A percentile compares a stretch with the other conserved stretches of the same genome.
Evolutionary conservation across 768 basidiomycete genomes (phyloP).

Genomic region (Gymnopilus junonius): DNA sequence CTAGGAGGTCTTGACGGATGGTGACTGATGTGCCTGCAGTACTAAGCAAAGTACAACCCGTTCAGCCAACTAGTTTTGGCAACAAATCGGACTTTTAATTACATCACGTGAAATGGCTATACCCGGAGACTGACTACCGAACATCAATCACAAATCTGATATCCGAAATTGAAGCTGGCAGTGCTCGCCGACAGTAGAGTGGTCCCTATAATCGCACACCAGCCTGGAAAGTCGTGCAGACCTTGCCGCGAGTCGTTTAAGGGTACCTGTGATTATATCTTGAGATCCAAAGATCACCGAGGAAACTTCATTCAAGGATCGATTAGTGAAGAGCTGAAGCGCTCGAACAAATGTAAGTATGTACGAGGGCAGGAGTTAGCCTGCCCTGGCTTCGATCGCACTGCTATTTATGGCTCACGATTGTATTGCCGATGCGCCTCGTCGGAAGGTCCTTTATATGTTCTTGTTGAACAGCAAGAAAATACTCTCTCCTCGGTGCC

Average conservation of each 20-base stretch:
- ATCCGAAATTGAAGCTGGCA: no score
- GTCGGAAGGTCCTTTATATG: slow-evolving; percentile 47
- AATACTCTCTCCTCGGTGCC: slow-evolving; percentile 28
- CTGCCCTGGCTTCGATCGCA: slow-evolving; percentile 26
- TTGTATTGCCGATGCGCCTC: slow-evolving; percentile 36
- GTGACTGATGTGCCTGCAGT: no score
- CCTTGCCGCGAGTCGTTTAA: slow-evolving; percentile 6
- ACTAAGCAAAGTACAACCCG: no score
- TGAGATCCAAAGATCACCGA: background rate
- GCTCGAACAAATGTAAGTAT: background rate
- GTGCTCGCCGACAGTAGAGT: no score
- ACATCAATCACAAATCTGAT: no score
- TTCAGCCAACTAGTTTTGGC: no score
- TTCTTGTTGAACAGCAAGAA: slow-evolving; percentile 23
- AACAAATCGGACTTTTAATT: no score
- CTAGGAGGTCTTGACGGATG: no score
- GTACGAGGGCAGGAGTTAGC: background rate
- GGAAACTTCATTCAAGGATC: background rate
- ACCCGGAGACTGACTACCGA: no score
- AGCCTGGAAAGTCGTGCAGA: slow-evolving; percentile 5
- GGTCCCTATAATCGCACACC: slow-evolving; percentile 1
- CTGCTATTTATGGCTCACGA: slow-evolving; percentile 29
- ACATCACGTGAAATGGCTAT: no score
- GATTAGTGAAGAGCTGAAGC: slow-evolving; percentile 4
- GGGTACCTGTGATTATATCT: slow-evolving; percentile 9